Base-by-base conservation (phyloP, 2,329 filamentous ascomycete species). In the Dendrostoma leiphaemia region DNA sequence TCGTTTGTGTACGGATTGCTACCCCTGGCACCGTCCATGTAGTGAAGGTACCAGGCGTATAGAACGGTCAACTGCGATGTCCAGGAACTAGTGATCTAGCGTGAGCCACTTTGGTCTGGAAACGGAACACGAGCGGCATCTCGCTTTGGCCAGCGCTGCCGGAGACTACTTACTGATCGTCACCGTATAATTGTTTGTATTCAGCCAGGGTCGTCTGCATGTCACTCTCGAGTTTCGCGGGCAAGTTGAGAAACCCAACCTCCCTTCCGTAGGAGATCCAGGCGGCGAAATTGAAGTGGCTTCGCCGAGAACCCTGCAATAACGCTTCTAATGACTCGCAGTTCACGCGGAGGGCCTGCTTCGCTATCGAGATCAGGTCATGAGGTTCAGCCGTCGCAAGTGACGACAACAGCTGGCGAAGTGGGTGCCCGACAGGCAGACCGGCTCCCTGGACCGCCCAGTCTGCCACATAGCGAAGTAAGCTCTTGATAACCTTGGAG, bases 241-340 rank as follows among this genome's bases (percentile, higher is more conserved):
- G 51, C 51, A 53, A 15, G 2, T 46, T 32, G 13, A 41, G 8
- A 6, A 48, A 53, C 3, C 51, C 51, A 5, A 26, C 28, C 2
- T 48, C 46, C 17, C 48, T 38, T 8, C 51, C 51, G n/a, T 53
- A 49, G 7, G 26, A 23, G 3, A 53, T 43, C 51, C 51, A 53
- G 8, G 51, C 21, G 13, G 44, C 51, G 13, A 53, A 40, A 17
- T 37, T 40, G 23, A 31, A 49, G 15, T 46, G 46, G 45, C 51
- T 53, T 10, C 41, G 41, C 5, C 41, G 41, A 12, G 51, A 26
- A 8, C 37, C 35, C 3, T 48, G 44, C 28, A 53, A 48, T 3
- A 53, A 12, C 15, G 34, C 44, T 6, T 45, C 41, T 3, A 45
- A 23, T 6, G 41, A 45, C 26, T 45, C 41, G 41, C 41, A 45